These are phyloP conservation scores for Colletotrichum sublineola DNA, from an alignment of 2,329 filamentous ascomycete species.

Conservation along the genomic window DNA sequence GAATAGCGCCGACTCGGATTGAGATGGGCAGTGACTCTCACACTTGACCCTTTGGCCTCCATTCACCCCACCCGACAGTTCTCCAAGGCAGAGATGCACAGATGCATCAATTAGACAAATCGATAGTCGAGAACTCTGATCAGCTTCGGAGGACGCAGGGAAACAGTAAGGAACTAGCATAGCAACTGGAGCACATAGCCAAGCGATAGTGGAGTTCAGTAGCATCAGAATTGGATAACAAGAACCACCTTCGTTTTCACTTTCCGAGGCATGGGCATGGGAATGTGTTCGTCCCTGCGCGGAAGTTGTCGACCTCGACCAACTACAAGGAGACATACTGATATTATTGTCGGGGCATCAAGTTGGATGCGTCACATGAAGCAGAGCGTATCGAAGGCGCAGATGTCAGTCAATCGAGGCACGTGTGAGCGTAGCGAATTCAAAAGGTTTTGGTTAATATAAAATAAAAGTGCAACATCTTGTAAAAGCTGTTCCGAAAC, in stretches of 20 bases:
- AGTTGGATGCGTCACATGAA: not conserved
- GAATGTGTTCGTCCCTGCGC: too few relatives aligned
- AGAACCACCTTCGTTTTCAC: not conserved
- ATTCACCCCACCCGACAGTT: conserved; percentile 21
- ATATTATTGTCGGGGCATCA: not conserved
- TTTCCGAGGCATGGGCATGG: not conserved
- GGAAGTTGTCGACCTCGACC: not conserved
- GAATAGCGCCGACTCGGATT: conserved; percentile 13
- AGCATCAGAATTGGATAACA: conserved; percentile 9
- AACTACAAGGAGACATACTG: not conserved
- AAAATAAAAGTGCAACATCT: too few relatives aligned
- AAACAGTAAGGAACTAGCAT: not conserved
- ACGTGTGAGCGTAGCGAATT: not conserved
- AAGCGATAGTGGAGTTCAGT: conserved; percentile 25
- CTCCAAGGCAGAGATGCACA: conserved; percentile 30
- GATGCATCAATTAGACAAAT: conserved; percentile 26
- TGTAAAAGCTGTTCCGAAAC: not conserved
- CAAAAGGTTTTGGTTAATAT: too few relatives aligned
- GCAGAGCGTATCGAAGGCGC: not conserved
- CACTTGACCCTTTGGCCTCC: conserved; percentile 15
- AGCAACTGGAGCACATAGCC: conserved; percentile 14
- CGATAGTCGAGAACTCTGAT: conserved; percentile 4
- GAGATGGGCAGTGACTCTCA: not conserved
- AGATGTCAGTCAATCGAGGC: not conserved
- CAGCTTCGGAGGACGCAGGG: conserved; percentile 20